These are phyloP conservation scores for Boletus insuetus DNA, from an alignment of 768 basidiomycete species.

Conservation along the genomic window DNA sequence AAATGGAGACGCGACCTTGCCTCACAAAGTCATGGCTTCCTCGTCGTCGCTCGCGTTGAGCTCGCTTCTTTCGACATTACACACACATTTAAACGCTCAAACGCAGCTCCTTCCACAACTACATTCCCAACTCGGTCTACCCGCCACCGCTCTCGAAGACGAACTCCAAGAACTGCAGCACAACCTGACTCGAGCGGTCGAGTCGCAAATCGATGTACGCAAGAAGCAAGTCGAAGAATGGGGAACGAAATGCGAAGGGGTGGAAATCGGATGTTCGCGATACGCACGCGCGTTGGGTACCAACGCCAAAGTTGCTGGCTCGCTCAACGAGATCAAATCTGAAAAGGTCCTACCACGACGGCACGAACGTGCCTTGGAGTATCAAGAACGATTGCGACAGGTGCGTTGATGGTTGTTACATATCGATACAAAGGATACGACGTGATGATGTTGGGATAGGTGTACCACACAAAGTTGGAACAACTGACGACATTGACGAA, in stretches of 20 bases:
- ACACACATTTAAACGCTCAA: constrained; percentile 75
- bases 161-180: constrained; percentile 74
- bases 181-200: constrained; percentile 72
- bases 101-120: constrained; percentile 79
- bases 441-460: constrained; percentile 31
- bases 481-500: constrained; percentile 69
- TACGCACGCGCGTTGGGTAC: constrained; percentile 72
- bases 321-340: constrained; percentile 65
- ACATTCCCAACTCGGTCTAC: constrained; percentile 82
- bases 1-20: constrained; percentile 11
- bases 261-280: constrained; percentile 63
- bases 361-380: constrained; percentile 62
- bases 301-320: constrained; percentile 63
- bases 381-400: constrained; percentile 79
- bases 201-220: constrained; percentile 64
- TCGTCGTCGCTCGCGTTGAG: constrained; percentile 46
- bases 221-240: constrained; percentile 77
- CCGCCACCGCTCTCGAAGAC: constrained; percentile 74
- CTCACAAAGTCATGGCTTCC: constrained; percentile 24
- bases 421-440: constrained; percentile 19
- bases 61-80: constrained; percentile 70
- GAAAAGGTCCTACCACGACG: constrained; percentile 71
- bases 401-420: constrained; percentile 38
- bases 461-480: constrained; percentile 76
- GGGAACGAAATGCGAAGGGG: constrained; percentile 57